Conservation (phyloP, 148 eudicot species). For the Rhododendron vialii region DNA sequence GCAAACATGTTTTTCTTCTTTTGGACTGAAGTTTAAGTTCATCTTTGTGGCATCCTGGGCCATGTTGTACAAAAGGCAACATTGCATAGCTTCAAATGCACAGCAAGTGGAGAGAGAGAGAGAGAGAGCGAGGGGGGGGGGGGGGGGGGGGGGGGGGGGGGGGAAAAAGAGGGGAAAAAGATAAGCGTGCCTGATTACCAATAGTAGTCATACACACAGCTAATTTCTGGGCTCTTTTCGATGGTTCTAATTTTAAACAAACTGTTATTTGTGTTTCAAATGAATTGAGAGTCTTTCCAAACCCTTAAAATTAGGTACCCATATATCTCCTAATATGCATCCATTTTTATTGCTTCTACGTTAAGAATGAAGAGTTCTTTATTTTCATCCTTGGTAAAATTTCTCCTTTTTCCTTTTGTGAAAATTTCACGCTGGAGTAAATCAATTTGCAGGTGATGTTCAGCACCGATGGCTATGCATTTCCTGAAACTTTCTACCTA, state of each 20-base stretch:
- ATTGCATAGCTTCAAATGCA: neutral
- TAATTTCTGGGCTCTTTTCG: neutral
- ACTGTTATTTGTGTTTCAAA: neutral
- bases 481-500: constrained; percentile 88
- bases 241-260: neutral
- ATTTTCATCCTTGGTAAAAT: neutral
- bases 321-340: neutral
- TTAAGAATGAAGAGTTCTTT: neutral
- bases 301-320: neutral
- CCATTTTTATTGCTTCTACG: neutral
- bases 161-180: neutral
- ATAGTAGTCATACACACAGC: neutral
- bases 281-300: neutral
- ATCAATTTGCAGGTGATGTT: constrained; percentile 78
- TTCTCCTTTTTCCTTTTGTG: neutral
- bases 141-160: too few relatives aligned
- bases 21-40: neutral
- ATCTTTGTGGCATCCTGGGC: neutral
- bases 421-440: neutral
- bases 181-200: neutral
- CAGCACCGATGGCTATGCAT: constrained; percentile 86
- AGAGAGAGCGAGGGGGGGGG: too few relatives aligned
- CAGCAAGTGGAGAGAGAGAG: neutral
- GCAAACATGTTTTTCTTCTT: neutral
- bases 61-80: neutral